Evolutionary conservation across 2,329 filamentous ascomycete species (phyloP), one percentile per base, ranked within the genome.

Genomic region (Ascochyta koolunga): DNA sequence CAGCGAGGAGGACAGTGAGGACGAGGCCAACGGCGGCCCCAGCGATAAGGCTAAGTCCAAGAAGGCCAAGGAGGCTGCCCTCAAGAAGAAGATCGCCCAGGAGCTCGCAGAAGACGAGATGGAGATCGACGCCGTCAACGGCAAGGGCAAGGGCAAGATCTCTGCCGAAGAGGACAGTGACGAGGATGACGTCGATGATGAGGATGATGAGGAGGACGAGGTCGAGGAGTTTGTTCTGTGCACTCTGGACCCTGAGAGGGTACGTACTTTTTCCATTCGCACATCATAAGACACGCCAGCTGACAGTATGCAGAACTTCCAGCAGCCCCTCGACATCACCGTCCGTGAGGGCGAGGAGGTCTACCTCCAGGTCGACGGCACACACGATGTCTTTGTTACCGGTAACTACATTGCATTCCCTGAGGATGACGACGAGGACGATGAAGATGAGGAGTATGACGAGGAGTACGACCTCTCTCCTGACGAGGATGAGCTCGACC

Each of bases 281-380:
- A 22, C 13, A 7, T 36, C 24, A 8, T 7, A 35, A 24, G 6
- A n/a, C 29, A 53, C 13, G 35, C 5, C 58, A 41, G 63, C 78
- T 70, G 77, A 70, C 55, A 33, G 9, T 49, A 40, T 37, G n/a
- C 69, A 98, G 95, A 86, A 90, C 81, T 96, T 89, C 84, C 95
- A 99, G 80, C 96, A 99, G 79, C 80, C 95, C 41, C 86, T 99
- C 55, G 91, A 99, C 78, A 91, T 99, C 77, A 95, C 90, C 61
- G 86, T 99, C 73, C 87, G 86, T 68, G 90, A 96, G 75, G 86
- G 89, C 66, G 95, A 99, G 83, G 86, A 86, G 67, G 88, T 97
- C 63, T 96, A 90, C 83, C 98, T 99, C 82, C 86, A 90, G 73
- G 92, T 96, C 63, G 87, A 85, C 58, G 95, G 95, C 68, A 95